Base-by-base conservation (phyloP, 768 basidiomycete species). In the Chiua virens region DNA sequence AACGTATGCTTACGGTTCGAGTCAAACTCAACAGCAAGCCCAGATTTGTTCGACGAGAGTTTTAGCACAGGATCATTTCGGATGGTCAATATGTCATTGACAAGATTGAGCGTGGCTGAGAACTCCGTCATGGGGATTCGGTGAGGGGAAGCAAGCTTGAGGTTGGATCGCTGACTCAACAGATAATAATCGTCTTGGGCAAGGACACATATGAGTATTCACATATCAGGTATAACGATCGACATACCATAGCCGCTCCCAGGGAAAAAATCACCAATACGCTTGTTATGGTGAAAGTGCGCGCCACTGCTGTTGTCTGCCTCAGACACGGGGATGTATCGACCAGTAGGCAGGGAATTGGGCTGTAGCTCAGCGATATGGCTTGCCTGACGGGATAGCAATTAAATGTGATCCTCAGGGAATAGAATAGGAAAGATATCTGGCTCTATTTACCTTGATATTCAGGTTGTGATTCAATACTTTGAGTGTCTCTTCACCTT, bases 121-220 rank as follows among this genome's bases (percentile, higher is more conserved):
- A 85, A 75, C 18, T 72, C 67, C 13, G 70, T 50, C 13, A 73
- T 53, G 8, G 78, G 69, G 25, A 87, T 65, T 28, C 81, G 78
- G 28, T 75, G 78, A 6, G 82, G 81, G 2, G 74, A 67, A 1
- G 65, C 50, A 11, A 65, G n/a, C 34, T 55, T 50, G 45, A 72
- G 65, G 39, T 67, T 59, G 17, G 68, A 59, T 47, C 69, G 67
- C 34, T 73, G 67, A 32, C 68, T 61, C 65, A 89, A 75, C 6
- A 79, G 54, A 65, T 87, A 89, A 67, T 79, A 89, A 61, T 86
- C 79, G 60, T 89, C 87, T 87, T 51, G 14, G 7, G 10, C n/a
- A 25, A 27, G 36, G 14, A 23, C 17, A 8, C 15, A 22, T 11
- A 41, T 45, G 22, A 41, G 32, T 35, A 17, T 35, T 21, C 11